Percentiles rank a stretch among this genome's conserved stretches.
These are phyloP conservation scores for Thermothielavioides terrestris DNA, from an alignment of 495 filamentous ascomycete genomes.

Conservation along the genomic window DNA sequence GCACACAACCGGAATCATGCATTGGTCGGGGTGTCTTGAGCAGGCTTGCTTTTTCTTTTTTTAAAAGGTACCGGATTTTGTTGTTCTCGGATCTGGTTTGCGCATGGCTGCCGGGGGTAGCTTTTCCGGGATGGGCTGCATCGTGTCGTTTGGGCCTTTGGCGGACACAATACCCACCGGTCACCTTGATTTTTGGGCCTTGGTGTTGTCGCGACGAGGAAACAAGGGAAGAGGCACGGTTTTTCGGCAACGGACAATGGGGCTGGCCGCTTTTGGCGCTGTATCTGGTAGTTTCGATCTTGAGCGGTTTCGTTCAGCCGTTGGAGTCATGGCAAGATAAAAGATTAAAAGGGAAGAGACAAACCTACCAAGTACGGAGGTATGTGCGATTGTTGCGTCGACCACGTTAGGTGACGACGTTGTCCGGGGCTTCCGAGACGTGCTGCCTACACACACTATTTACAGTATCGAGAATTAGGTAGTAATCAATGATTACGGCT, in stretches of 20 bases:
- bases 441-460: too few species aligned
- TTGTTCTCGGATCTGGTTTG: not conserved
- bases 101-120: not conserved
- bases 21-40: slow-evolving; percentile 26
- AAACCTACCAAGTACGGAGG: not conserved
- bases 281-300: not conserved
- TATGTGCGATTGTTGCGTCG: not conserved
- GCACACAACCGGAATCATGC: slow-evolving; percentile 25
- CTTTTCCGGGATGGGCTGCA: not conserved
- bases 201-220: not conserved
- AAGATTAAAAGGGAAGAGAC: not conserved
- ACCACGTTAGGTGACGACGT: too few species aligned
- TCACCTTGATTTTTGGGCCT: slow-evolving; percentile 1
- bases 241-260: not conserved
- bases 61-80: slow-evolving; percentile 7
- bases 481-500: too few species aligned
- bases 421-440: too few species aligned
- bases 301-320: not conserved
- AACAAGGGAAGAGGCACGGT: too few species aligned
- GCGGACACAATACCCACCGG: slow-evolving; percentile 8
- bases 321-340: not conserved
- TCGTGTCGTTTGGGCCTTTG: not conserved
- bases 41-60: slow-evolving; percentile 15
- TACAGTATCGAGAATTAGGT: too few species aligned
- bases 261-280: not conserved